Percentiles rank a stretch among this genome's conserved stretches.
Conservation (phyloP, 2,329 filamentous ascomycete genomes). For the Colletotrichum siamense region DNA sequence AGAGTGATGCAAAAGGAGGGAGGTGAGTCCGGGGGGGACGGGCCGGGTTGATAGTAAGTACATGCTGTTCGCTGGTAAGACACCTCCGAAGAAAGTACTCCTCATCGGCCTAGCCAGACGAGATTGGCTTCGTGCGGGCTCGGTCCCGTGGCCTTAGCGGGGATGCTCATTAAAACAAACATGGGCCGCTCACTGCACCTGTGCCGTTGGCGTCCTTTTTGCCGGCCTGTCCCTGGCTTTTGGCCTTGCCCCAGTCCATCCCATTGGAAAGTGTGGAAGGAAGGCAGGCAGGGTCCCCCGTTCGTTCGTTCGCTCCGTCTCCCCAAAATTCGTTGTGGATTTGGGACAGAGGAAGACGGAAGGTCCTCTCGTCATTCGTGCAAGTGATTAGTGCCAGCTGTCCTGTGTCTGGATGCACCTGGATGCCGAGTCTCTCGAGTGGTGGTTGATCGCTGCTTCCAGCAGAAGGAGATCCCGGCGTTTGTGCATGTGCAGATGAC, state of each 20-base stretch:
- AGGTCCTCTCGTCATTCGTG: not conserved
- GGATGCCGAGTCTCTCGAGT: not conserved
- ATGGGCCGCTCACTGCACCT: not conserved
- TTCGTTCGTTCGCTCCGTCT: not conserved
- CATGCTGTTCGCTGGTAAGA: not conserved
- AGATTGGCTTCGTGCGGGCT: conserved; percentile 13
- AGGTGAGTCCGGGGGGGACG: not conserved
- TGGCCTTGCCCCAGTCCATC: not conserved
- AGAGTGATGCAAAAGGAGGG: conserved; percentile 15
- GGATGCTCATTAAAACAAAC: conserved; percentile 19
- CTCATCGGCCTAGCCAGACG: not conserved
- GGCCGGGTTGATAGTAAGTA: not conserved
- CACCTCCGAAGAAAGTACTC: not conserved
- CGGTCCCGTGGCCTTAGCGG: not conserved
- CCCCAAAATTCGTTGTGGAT: not conserved
- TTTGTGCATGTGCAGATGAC: not conserved
- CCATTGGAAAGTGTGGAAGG: not conserved
- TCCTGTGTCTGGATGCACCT: not conserved
- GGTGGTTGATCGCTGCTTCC: not conserved
- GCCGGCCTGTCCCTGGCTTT: conserved; percentile 9
- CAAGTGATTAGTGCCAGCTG: conserved; percentile 4
- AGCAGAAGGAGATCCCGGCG: not conserved
- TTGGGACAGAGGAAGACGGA: not conserved
- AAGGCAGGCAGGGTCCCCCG: conserved; percentile 1
- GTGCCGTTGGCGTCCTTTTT: not conserved